Base-by-base conservation (phyloP, 1,139 yeast species). In the Pichia sp. region DNA sequence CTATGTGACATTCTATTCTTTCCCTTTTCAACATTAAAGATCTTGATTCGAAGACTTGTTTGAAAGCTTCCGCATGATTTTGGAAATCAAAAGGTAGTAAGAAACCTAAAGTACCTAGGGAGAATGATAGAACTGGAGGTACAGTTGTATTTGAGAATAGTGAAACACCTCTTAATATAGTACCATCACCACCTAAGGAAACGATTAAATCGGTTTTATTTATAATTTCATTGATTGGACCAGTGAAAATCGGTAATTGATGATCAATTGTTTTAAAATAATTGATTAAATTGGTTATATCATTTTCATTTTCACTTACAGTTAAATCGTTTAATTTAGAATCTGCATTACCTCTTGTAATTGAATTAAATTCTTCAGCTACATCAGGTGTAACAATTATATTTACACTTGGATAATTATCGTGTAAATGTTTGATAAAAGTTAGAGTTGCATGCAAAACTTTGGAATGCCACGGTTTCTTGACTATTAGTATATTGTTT, bases 101-200 rank as follows among this genome's bases (percentile, higher is more conserved):
- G 56, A 89, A 89, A 19, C 98, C 98, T 31, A 89, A 62, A 0
- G 97, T 88, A 0, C 98, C 98, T 65, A 89, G 64, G 1, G 96
- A 84, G 59, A 86, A 88, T 33, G 95, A 80, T 39, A 89, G 64
- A 0, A 89, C 84, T 0, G 97, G 98, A 1, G 96, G 96, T 3
- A 86, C 95, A 23, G 70, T 66, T 7, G 70, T 70, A 53, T 78
- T 78, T 46, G 78, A 77, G 58, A 89, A 89, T 36, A 69, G 60
- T 21, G 75, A 69, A 2, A 74, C 79, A 2, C 63, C 64, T 17
- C 64, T 43, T 36, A 89, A 63, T 47, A 89, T 86, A 0, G 97
- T 89, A 10, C 97, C 98, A 59, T 89, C 98, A 11, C 98, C 98
- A 9, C 97, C 97, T 30, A 89, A 62, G 0, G 96, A 84, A 12